Evolutionary conservation across 2,329 filamentous ascomycete genomes (phyloP).

Genomic region (Hymenoscyphus repandus): DNA sequence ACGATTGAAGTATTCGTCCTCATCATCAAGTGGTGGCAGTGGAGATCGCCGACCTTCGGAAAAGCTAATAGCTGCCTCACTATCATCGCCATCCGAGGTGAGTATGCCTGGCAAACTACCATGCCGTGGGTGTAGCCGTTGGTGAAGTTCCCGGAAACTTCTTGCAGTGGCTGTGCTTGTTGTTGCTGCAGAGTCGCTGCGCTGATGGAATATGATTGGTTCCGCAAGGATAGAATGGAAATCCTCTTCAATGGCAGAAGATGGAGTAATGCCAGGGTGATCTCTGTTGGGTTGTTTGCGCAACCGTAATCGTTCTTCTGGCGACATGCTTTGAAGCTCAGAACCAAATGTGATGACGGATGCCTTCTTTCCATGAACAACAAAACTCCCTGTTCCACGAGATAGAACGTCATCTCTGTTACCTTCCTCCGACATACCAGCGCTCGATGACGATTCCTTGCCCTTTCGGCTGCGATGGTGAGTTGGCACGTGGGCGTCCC

Average conservation of each 20-base stretch:
- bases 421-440: slow-evolving; percentile 40
- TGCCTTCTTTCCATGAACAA: slow-evolving; percentile 95
- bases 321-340: slow-evolving; percentile 75
- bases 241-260: slow-evolving; percentile 37
- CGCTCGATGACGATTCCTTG: slow-evolving; percentile 63
- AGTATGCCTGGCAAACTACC: slow-evolving; percentile 32
- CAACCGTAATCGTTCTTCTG: slow-evolving; percentile 66
- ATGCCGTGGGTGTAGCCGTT: slow-evolving; percentile 50
- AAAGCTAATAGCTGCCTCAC: slow-evolving; percentile 54
- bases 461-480: slow-evolving; percentile 71
- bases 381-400: slow-evolving; percentile 82
- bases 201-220: slow-evolving; percentile 36
- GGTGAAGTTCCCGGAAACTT: slow-evolving; percentile 60
- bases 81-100: slow-evolving; percentile 46
- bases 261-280: slow-evolving; percentile 27
- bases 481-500: slow-evolving; percentile 66
- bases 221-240: slow-evolving; percentile 47
- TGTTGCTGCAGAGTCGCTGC: slow-evolving; percentile 58
- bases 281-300: slow-evolving; percentile 47
- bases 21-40: slow-evolving; percentile 43
- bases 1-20: slow-evolving; percentile 17
- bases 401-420: slow-evolving; percentile 63
- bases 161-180: slow-evolving; percentile 61
- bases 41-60: slow-evolving; percentile 54
- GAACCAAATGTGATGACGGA: slow-evolving; percentile 93